These are phyloP conservation scores for Crithidia fasciculata DNA, from an alignment of 208 protist genomes.

Conservation along the genomic window DNA sequence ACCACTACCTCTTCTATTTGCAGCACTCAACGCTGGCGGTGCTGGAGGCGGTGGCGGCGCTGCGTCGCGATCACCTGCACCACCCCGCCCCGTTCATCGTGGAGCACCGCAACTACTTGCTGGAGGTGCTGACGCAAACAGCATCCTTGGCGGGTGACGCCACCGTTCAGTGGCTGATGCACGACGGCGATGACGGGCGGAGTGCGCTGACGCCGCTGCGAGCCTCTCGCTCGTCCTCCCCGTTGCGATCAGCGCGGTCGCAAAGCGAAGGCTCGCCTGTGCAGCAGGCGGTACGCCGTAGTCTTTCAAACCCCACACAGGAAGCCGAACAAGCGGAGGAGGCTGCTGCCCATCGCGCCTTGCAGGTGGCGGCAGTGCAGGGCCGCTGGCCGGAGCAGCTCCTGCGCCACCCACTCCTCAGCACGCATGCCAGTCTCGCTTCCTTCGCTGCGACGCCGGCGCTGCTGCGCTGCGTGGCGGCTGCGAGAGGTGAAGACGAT, in stretches of 20 bases:
- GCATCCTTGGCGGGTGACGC: constrained; percentile 27
- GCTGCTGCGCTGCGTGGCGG: constrained; percentile 1
- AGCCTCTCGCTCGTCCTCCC: neutral
- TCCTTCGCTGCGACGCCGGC: constrained; percentile 1
- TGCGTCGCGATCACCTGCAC: constrained; percentile 29
- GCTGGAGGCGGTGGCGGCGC: constrained; percentile 30
- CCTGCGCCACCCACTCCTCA: constrained; percentile 20
- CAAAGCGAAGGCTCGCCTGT: neutral
- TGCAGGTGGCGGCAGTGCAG: constrained; percentile 16
- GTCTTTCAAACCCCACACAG: neutral
- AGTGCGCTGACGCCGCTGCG: too few species aligned
- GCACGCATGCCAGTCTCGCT: constrained; percentile 14
- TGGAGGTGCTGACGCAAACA: constrained; percentile 46
- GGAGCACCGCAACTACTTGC: constrained; percentile 49
- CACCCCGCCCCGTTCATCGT: constrained; percentile 41
- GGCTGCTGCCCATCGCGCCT: neutral
- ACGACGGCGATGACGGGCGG: neutral
- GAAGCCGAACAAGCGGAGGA: constrained; percentile 4
- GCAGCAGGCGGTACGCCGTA: neutral
- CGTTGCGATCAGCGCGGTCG: neutral
- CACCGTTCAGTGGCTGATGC: constrained; percentile 27
- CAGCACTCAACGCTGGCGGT: constrained; percentile 47
- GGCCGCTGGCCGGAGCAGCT: constrained; percentile 32
- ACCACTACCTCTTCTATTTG: constrained; percentile 44
- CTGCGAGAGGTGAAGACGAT: neutral